These are phyloP conservation scores for Pseudopyricularia javanii DNA, from an alignment of 2,329 filamentous ascomycete genomes.

Conservation along the genomic window DNA sequence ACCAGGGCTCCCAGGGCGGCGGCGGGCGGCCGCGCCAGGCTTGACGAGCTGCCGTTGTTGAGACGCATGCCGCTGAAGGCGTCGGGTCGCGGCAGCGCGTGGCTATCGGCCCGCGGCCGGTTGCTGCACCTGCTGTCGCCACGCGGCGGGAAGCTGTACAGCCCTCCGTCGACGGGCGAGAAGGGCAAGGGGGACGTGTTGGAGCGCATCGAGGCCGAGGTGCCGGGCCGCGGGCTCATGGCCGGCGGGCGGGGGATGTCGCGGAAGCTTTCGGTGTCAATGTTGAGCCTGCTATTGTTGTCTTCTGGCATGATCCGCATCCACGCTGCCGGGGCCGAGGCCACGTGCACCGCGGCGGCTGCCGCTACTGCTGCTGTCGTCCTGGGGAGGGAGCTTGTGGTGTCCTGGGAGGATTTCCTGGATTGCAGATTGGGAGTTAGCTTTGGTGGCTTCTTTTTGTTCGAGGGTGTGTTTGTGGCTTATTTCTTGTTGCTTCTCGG, in stretches of 20 bases:
- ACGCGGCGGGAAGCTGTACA: background rate
- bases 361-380: background rate
- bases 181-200: constrained; percentile 2
- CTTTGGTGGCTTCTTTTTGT: too few relatives aligned
- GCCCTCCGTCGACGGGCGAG: background rate
- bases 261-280: constrained; percentile 16
- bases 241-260: constrained; percentile 8
- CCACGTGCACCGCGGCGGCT: background rate
- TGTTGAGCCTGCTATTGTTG: constrained; percentile 9
- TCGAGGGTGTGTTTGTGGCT: too few relatives aligned
- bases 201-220: constrained; percentile 20
- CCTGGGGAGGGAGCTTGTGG: background rate
- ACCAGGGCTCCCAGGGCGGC: constrained; percentile 18
- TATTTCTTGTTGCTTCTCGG: background rate
- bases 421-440: background rate
- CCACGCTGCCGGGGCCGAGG: background rate
- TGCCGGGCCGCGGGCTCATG: constrained; percentile 17
- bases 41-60: background rate
- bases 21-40: constrained; percentile 11
- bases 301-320: background rate
- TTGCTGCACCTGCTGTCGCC: background rate
- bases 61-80: background rate
- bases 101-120: background rate
- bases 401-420: background rate
- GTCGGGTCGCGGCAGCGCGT: background rate